Evolutionary conservation across 1,284 basidiomycete species (phyloP).

Genomic region (Ganoderma resinaceum): DNA sequence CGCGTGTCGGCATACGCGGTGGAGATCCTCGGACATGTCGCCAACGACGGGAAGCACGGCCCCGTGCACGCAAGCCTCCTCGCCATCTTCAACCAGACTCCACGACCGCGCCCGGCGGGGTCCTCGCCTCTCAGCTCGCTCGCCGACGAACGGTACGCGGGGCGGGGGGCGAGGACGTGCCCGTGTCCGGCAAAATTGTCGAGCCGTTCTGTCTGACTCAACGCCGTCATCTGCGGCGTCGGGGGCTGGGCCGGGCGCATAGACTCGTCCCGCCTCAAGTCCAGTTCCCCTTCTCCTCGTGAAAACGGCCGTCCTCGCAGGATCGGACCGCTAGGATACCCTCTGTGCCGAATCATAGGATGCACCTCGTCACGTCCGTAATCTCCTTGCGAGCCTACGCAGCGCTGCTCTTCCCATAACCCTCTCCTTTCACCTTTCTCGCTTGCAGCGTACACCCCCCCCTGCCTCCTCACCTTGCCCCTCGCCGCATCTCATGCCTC

Average conservation of each 20-base stretch:
- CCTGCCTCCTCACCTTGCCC: constrained; percentile 43
- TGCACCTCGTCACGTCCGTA: constrained; percentile 55
- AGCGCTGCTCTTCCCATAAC: constrained; percentile 35
- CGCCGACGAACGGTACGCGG: not conserved
- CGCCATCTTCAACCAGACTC: not conserved
- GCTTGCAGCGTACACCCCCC: constrained; percentile 46
- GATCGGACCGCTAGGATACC: not conserved
- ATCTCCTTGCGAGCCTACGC: constrained; percentile 47
- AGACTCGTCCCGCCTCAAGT: not conserved
- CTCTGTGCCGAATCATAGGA: constrained; percentile 33
- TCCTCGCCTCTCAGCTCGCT: not conserved
- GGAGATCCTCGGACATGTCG: not conserved
- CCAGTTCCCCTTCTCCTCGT: not conserved
- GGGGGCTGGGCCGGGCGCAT: not conserved
- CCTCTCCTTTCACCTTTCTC: constrained; percentile 24
- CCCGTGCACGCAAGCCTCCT: not conserved
- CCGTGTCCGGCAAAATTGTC: not conserved
- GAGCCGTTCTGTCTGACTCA: not conserved
- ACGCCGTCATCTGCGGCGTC: constrained; percentile 7
- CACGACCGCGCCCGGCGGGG: not conserved
- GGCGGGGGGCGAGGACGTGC: not conserved
- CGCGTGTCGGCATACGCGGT: not conserved
- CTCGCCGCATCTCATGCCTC: constrained; percentile 44
- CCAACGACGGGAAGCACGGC: not conserved
- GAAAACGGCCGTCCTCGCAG: not conserved